phyloP scores from a whole-genome alignment of 1,139 yeast genomes.

The Kluyveromyces sp. region DNA sequence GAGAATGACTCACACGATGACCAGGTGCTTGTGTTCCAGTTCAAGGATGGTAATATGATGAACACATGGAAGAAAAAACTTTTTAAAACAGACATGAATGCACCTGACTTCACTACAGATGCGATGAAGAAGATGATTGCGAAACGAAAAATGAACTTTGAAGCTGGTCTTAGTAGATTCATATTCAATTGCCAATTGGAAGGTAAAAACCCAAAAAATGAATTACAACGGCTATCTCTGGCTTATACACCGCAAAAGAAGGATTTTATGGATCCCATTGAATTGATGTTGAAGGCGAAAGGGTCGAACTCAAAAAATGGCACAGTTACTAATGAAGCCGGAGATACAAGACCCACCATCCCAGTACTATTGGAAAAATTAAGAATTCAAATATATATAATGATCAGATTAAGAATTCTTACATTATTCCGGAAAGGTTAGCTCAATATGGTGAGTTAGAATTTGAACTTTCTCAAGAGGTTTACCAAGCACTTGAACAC shows the following conservation, averaged over 20 bases:
- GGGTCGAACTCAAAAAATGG: slow-evolving; percentile 2
- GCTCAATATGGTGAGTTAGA: slow-evolving; percentile 40
- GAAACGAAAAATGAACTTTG: slow-evolving; percentile 51
- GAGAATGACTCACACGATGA: slow-evolving; percentile 28
- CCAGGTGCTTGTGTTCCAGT: slow-evolving; percentile 66
- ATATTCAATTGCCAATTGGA: slow-evolving; percentile 30
- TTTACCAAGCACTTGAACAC: slow-evolving; percentile 42
- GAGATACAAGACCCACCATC: slow-evolving; percentile 33
- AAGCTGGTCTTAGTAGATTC: slow-evolving; percentile 36
- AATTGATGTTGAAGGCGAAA: slow-evolving; percentile 36
- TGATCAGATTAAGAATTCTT: slow-evolving; percentile 49
- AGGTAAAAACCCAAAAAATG: slow-evolving; percentile 34
- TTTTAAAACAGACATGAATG: slow-evolving; percentile 31
- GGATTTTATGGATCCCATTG: slow-evolving; percentile 42
- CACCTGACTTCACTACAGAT: slow-evolving; percentile 40
- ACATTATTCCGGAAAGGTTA: slow-evolving; percentile 36
- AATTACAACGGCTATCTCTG: slow-evolving; percentile 32
- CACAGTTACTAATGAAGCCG: slow-evolving; percentile 20
- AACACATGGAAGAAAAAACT: slow-evolving; percentile 35
- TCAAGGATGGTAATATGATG: slow-evolving; percentile 57
- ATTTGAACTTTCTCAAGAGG: slow-evolving; percentile 38
- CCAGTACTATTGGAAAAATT: slow-evolving; percentile 41
- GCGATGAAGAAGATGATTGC: slow-evolving; percentile 53
- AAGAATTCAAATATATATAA: slow-evolving; percentile 43
- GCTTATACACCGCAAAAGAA: slow-evolving; percentile 43